These are phyloP conservation scores for Corymbia calophylla DNA, from an alignment of 441 rosid genomes.

Conservation along the genomic window DNA sequence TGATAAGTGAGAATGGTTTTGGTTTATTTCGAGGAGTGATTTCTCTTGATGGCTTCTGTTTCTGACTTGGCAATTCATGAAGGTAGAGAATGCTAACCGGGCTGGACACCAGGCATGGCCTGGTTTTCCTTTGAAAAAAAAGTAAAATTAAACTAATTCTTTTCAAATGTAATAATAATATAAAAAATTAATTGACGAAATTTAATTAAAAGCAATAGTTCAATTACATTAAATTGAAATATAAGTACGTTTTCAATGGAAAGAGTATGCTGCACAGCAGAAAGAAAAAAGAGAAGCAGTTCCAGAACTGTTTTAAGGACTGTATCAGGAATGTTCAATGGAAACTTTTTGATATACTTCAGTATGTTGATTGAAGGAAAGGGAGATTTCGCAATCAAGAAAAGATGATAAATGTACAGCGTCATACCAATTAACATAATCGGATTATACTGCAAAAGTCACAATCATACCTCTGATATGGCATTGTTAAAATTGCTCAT, in stretches of 20 bases:
- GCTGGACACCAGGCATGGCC: no score
- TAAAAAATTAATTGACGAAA: no score
- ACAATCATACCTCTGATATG: neutral
- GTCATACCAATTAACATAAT: neutral
- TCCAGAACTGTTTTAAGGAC: neutral
- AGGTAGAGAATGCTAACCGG: neutral
- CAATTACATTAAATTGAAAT: no score
- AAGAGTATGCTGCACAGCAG: neutral
- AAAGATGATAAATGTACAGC: neutral
- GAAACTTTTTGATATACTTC: neutral
- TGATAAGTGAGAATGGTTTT: neutral
- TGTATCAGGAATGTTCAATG: neutral
- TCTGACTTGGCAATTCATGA: neutral
- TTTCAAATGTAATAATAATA: no score
- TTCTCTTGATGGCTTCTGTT: neutral
- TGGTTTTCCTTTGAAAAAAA: no score
- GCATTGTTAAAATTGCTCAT: neutral
- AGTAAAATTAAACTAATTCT: no score
- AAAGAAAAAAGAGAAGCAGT: neutral
- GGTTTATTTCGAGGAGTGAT: neutral
- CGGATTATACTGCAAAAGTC: neutral
- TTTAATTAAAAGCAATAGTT: no score
- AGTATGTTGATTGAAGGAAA: neutral
- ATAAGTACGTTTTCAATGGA: neutral
- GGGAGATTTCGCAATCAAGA: neutral